Evolutionary conservation across 352 stramenopile species (phyloP).

Genomic region (Pythium volutum): DNA sequence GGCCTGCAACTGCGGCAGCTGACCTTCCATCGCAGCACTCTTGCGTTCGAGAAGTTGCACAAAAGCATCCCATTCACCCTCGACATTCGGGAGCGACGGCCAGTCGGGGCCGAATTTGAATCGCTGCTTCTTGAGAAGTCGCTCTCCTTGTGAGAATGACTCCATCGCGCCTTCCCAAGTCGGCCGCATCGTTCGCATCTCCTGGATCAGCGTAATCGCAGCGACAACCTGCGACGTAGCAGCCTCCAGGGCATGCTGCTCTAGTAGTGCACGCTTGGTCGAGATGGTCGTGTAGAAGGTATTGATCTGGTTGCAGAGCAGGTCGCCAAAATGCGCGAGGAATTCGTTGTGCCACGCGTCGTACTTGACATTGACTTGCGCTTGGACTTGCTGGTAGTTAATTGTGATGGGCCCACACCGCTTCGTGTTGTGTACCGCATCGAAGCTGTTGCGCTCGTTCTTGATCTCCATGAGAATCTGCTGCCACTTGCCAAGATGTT

Average conservation of each 20-base stretch:
- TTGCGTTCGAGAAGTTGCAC: constrained; percentile 87
- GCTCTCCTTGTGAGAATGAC: constrained; percentile 93
- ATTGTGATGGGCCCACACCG: constrained; percentile 88
- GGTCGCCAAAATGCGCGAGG: constrained; percentile 92
- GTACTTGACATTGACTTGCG: constrained; percentile 97
- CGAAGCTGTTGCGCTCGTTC: constrained; percentile 93
- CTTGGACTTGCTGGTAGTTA: constrained; percentile 92
- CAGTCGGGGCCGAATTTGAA: constrained; percentile 95
- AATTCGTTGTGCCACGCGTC: constrained; percentile 99
- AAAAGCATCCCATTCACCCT: constrained; percentile 96
- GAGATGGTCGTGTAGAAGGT: constrained; percentile 86
- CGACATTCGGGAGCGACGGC: constrained; percentile 95
- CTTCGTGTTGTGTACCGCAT: constrained; percentile 89
- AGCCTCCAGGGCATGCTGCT: constrained; percentile 94
- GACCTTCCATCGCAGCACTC: constrained; percentile 93
- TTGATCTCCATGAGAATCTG: constrained; percentile 96
- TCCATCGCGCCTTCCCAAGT: constrained; percentile 81
- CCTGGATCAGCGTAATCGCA: constrained; percentile 87
- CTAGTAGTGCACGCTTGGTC: constrained; percentile 85
- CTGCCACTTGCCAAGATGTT: constrained; percentile 96
- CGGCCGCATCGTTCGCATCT: constrained; percentile 73
- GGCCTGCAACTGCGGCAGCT: constrained; percentile 95
- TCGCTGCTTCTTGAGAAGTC: constrained; percentile 94
- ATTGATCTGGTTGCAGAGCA: constrained; percentile 93
- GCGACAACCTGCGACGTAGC: constrained; percentile 96